Evolutionary conservation across 1,284 basidiomycete genomes (phyloP).

Genomic region (Pseudozyma tsukubaensis): DNA sequence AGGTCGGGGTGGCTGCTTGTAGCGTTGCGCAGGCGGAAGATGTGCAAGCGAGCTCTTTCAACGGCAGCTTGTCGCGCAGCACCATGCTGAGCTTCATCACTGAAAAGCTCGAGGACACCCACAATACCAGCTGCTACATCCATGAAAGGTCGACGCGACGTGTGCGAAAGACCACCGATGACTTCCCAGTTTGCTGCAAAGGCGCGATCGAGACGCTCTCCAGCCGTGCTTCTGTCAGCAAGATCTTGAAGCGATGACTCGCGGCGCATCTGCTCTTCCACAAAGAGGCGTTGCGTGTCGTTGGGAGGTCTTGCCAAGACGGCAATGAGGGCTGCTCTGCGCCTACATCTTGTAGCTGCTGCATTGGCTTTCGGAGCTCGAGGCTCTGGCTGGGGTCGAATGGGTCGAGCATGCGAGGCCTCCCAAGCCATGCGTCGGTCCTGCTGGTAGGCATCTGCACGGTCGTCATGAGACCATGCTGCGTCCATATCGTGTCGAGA

Average conservation of each 20-base stretch:
- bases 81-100: neutral
- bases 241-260: constrained; percentile 35
- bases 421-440: constrained; percentile 22
- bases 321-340: constrained; percentile 29
- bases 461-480: constrained; percentile 18
- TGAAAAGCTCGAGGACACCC: constrained; percentile 28
- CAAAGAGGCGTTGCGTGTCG: constrained; percentile 25
- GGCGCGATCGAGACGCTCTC: constrained; percentile 35
- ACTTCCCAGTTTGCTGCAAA: constrained; percentile 43
- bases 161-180: constrained; percentile 24
- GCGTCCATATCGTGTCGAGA: constrained; percentile 11
- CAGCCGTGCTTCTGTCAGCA: constrained; percentile 12
- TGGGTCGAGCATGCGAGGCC: constrained; percentile 4
- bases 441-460: constrained; percentile 10
- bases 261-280: constrained; percentile 14
- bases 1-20: constrained; percentile 12
- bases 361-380: constrained; percentile 11
- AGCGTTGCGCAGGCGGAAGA: constrained; percentile 26
- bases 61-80: neutral
- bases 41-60: constrained; percentile 20
- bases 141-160: constrained; percentile 43
- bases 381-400: constrained; percentile 21
- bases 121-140: constrained; percentile 40
- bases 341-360: constrained; percentile 24
- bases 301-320: constrained; percentile 29